phyloP scores from a whole-genome alignment of 1,284 basidiomycete species.

The Testicularia cyperi region DNA sequence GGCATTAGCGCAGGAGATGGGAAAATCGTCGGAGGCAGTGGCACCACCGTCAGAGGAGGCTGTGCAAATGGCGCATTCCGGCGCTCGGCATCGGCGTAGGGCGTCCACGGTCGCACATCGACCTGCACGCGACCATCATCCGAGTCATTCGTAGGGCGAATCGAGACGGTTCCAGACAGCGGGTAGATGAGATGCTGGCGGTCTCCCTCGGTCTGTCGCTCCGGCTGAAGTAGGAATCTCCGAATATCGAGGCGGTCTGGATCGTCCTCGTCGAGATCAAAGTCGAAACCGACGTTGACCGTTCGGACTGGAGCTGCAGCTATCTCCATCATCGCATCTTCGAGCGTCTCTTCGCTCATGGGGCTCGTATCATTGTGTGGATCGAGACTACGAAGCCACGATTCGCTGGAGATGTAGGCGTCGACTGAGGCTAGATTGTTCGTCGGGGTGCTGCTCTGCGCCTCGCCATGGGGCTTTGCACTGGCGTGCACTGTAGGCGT shows the following conservation, averaged over 20 bases:
- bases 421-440: too few species aligned
- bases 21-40: conserved; percentile 26
- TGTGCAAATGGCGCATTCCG: conserved; percentile 9
- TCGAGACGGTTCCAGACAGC: conserved; percentile 1
- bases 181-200: conserved; percentile 1
- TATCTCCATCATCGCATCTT: conserved; percentile 17
- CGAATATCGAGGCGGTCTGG: conserved; percentile 1
- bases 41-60: conserved; percentile 6
- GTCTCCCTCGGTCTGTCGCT: conserved; percentile 1
- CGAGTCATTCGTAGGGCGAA: neutral
- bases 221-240: conserved; percentile 2
- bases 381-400: conserved; percentile 22
- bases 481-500: too few species aligned
- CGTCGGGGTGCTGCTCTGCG: neutral
- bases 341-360: conserved; percentile 1
- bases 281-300: conserved; percentile 24
- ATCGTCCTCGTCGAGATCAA: conserved; percentile 18
- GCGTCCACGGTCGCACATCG: conserved; percentile 4
- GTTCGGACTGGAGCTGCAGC: conserved; percentile 8
- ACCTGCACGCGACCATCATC: conserved; percentile 8
- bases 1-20: conserved; percentile 37
- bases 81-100: conserved; percentile 10
- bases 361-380: conserved; percentile 1
- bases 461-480: too few species aligned
- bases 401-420: conserved; percentile 20